Conservation (phyloP, 148 eudicot species). For the Drosera capensis region DNA sequence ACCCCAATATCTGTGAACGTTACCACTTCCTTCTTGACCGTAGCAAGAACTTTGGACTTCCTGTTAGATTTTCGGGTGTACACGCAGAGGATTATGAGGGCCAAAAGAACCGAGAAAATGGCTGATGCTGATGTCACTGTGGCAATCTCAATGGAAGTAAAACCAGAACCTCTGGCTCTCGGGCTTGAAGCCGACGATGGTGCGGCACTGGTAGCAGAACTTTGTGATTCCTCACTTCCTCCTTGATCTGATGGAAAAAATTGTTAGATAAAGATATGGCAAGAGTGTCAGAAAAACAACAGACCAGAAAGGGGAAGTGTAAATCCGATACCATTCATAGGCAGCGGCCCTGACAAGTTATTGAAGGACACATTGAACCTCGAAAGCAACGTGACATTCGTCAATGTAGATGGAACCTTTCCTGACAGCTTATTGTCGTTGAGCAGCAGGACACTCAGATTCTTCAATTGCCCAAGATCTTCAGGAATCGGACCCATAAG, state of each 20-base stretch:
- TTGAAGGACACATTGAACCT: slow-evolving; percentile 11
- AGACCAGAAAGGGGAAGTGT: no score
- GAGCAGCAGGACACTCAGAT: slow-evolving; percentile 19
- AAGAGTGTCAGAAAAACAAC: no score
- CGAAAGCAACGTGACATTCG: slow-evolving; percentile 6
- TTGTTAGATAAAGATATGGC: slow-evolving; percentile 9
- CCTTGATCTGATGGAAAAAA: slow-evolving; percentile 14
- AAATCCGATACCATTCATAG: slow-evolving; percentile 2
- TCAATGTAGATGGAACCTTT: slow-evolving; percentile 7
- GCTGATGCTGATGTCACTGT: slow-evolving; percentile 29
- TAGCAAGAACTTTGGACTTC: slow-evolving; percentile 24
- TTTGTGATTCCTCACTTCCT: slow-evolving; percentile 11
- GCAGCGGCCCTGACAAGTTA: slow-evolving; percentile 12
- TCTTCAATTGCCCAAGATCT: slow-evolving; percentile 9
- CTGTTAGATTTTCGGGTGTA: slow-evolving; percentile 23
- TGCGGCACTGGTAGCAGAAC: slow-evolving; percentile 13
- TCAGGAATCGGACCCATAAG: slow-evolving; percentile 11
- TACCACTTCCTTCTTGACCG: slow-evolving; percentile 9
- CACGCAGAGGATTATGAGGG: slow-evolving; percentile 31
- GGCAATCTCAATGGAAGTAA: slow-evolving; percentile 31
- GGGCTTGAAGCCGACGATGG: slow-evolving; percentile 11
- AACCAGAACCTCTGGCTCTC: slow-evolving; percentile 6
- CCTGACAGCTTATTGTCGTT: slow-evolving; percentile 17
- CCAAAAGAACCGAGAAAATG: slow-evolving; percentile 29
- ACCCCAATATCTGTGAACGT: slow-evolving; percentile 7